Evolutionary conservation across 768 basidiomycete species (phyloP).

Genomic region (Hericium coralloides): DNA sequence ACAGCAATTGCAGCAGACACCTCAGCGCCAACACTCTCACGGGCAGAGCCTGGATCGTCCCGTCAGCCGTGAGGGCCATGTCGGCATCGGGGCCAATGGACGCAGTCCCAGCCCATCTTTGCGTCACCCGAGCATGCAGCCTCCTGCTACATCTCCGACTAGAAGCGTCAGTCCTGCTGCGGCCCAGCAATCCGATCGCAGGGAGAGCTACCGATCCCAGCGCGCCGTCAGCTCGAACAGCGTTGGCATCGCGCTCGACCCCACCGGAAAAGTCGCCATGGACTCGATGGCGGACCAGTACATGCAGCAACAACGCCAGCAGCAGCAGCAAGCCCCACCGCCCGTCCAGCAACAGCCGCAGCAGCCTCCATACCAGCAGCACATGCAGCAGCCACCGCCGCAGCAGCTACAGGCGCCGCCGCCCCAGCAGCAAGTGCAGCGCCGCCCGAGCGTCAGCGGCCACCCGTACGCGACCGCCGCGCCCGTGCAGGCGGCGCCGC

Average conservation of each 20-base stretch:
- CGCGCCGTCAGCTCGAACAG: conserved; percentile 68
- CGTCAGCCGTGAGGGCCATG: conserved; percentile 56
- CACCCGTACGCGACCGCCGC: conserved; percentile 11
- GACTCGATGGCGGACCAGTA: conserved; percentile 64
- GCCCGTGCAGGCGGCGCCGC: conserved; percentile 3
- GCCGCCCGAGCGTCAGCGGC: conserved; percentile 8
- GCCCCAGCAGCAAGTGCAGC: conserved; percentile 1
- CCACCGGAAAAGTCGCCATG: conserved; percentile 68
- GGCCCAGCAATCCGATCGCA: conserved; percentile 8
- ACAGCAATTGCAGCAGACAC: conserved; percentile 17
- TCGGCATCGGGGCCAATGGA: conserved; percentile 76
- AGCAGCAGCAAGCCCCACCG: conserved; percentile 23
- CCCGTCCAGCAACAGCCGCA: conserved; percentile 30
- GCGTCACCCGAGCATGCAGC: conserved; percentile 1
- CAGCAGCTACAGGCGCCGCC: conserved; percentile 12
- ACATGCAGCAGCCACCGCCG: conserved; percentile 24
- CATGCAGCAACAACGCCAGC: conserved; percentile 21
- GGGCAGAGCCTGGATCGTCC: conserved; percentile 33
- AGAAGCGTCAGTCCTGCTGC: conserved; percentile 46
- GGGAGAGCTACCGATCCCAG: conserved; percentile 7
- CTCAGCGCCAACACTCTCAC: conserved; percentile 19
- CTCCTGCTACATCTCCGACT: conserved; percentile 18
- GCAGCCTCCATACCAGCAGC: conserved; percentile 10
- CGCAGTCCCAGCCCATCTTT: conserved; percentile 52
- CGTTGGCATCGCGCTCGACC: conserved; percentile 79